Conservation (phyloP, 108 stramenopile species). For the Skeletonema menzelii region DNA sequence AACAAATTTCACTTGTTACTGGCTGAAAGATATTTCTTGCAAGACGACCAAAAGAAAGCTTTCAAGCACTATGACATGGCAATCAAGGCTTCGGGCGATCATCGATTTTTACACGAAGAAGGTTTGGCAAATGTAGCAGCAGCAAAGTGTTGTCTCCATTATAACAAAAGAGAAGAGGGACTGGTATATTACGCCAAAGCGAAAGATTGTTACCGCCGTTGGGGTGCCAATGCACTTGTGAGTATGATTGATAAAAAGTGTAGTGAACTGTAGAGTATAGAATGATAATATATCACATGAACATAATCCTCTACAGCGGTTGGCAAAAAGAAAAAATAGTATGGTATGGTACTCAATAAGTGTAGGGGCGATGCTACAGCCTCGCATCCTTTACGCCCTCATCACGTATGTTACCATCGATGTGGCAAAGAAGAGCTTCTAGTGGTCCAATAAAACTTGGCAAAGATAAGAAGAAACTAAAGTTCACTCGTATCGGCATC, state of each 20-base stretch:
- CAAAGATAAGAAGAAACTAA: too few relatives aligned
- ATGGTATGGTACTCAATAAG: too few relatives aligned
- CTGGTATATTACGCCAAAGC: not conserved
- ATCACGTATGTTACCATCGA: too few relatives aligned
- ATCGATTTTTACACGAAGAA: conserved; percentile 6
- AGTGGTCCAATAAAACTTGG: too few relatives aligned
- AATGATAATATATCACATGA: too few relatives aligned
- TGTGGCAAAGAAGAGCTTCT: too few relatives aligned
- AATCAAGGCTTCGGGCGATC: not conserved
- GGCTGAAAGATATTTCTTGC: not conserved
- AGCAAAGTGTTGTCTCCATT: not conserved
- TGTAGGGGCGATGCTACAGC: too few relatives aligned
- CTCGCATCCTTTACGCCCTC: too few relatives aligned
- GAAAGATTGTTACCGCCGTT: not conserved
- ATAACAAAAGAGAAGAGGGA: not conserved
- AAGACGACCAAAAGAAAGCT: not conserved
- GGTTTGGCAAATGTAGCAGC: not conserved
- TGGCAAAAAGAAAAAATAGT: too few relatives aligned
- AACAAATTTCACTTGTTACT: not conserved
- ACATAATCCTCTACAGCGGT: too few relatives aligned
- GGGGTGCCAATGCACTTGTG: not conserved
- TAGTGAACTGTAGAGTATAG: not conserved
- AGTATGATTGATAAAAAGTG: not conserved
- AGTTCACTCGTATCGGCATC: too few relatives aligned
- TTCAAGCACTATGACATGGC: not conserved